These are phyloP conservation scores for Fraxinus greggii DNA, from an alignment of 305 asterid species.

Conservation along the genomic window DNA sequence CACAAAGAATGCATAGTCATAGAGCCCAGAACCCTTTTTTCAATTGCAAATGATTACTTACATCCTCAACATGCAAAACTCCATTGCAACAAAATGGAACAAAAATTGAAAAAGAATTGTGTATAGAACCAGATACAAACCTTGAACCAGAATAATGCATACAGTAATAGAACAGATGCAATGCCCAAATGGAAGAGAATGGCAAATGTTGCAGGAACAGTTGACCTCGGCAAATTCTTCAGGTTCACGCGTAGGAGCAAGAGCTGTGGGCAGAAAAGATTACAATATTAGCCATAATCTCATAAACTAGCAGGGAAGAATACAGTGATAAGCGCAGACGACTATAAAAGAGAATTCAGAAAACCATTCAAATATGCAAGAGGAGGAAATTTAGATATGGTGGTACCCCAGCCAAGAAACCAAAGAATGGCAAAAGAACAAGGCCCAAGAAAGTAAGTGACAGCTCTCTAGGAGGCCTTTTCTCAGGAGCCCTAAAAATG, in stretches of 20 bases:
- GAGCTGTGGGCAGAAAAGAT: slow-evolving; percentile 49
- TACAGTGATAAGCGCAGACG: neutral
- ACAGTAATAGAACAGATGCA: slow-evolving; percentile 78
- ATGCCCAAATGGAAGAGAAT: slow-evolving; percentile 77
- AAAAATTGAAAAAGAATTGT: neutral
- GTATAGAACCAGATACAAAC: slow-evolving; percentile 37
- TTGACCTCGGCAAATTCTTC: slow-evolving; percentile 70
- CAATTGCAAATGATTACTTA: neutral
- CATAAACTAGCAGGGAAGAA: slow-evolving; percentile 9
- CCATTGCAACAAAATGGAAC: neutral
- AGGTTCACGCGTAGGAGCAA: slow-evolving; percentile 67
- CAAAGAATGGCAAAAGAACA: slow-evolving; percentile 71
- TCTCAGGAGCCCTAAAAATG: slow-evolving; percentile 85
- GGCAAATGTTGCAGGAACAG: slow-evolving; percentile 71
- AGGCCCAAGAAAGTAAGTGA: slow-evolving; percentile 75
- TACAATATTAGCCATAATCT: slow-evolving; percentile 12
- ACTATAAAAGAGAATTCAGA: slow-evolving; percentile 1
- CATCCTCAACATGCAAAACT: neutral
- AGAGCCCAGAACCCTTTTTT: neutral
- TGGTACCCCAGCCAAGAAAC: slow-evolving; percentile 84
- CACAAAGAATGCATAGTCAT: neutral
- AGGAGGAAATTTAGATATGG: neutral
- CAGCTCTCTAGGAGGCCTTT: slow-evolving; percentile 77
- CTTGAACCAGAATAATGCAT: slow-evolving; percentile 85
- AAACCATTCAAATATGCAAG: slow-evolving; percentile 5